Percentiles rank a stretch among this genome's conserved stretches.
phyloP scores from a whole-genome alignment of 2,329 filamentous ascomycete genomes.

The Colletotrichum magnum region DNA sequence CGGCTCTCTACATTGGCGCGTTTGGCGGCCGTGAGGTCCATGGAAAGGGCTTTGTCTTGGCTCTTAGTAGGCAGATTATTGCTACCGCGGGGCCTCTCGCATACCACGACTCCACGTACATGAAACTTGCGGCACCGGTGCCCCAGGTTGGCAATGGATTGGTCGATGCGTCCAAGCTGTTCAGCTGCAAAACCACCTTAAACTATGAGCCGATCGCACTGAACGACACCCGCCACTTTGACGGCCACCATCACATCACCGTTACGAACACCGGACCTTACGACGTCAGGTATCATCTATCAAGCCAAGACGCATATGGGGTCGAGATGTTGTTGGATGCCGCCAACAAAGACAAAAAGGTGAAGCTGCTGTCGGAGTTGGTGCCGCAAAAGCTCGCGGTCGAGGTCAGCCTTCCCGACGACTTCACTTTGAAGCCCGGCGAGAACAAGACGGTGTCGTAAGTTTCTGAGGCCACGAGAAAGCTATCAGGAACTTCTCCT shows the following conservation, averaged over 20 bases:
- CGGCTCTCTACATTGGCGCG: constrained; percentile 52
- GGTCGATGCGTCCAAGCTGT: constrained; percentile 57
- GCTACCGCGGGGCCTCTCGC: constrained; percentile 47
- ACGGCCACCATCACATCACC: constrained; percentile 43
- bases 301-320: constrained; percentile 50
- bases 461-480: background rate
- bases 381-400: constrained; percentile 38
- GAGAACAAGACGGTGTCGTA: constrained; percentile 44
- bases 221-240: constrained; percentile 60
- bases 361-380: constrained; percentile 13
- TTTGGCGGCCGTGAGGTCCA: constrained; percentile 50
- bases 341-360: background rate
- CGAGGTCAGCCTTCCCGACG: constrained; percentile 40
- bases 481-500: background rate
- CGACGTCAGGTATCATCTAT: constrained; percentile 50
- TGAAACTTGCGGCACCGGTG: constrained; percentile 48
- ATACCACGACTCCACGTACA: constrained; percentile 46
- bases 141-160: constrained; percentile 58
- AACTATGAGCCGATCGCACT: constrained; percentile 57
- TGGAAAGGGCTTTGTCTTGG: constrained; percentile 48
- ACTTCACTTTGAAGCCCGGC: constrained; percentile 44
- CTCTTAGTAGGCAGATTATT: constrained; percentile 50
- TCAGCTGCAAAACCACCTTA: constrained; percentile 54
- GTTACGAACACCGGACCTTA: constrained; percentile 56
- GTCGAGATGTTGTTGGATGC: constrained; percentile 49